Evolutionary conservation across 495 filamentous ascomycete genomes (phyloP), one percentile per base, ranked within the genome.

Genomic region (Penicillium lividum): DNA sequence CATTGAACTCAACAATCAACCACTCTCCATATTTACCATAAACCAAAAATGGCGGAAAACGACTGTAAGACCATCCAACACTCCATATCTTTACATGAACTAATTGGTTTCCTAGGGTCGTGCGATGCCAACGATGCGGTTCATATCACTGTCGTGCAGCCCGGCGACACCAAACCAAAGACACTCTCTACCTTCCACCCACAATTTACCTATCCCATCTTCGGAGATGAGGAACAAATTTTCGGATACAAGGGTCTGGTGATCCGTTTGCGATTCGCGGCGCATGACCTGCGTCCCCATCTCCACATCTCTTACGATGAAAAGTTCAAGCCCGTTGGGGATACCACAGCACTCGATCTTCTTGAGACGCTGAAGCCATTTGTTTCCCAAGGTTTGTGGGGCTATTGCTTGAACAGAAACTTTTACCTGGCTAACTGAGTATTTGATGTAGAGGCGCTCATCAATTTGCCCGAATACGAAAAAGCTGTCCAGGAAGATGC

Each of bases 161-260:
- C 88, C 1, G 73, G 76, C 11, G 69, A 80, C 7, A 67, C 77
- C 36, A 81, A 79, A 56, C 76, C 83, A 18, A 83, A 83, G 63
- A 83, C 81, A 4, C 64, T 89, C 31, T 77, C 80, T 18, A 81
- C 78, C 53, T 97, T 98, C 73, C 81, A 90, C 56, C 94, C 94
- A 2, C 82, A 82, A 64, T 94, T 93, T 71, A 97, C 92, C 18
- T 97, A 97, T 70, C 76, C 89, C 0, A 89, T 99, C 55, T 98
- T 97, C 65, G 93, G 92, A 66, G 87, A 97, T 15, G 86, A 91
- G 0, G 92, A 99, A 75, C 78, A 77, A 15, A 93, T 99, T 51
- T 93, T 97, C 61, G 94, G 94, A 25, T 96, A 98, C 74, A 85
- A 89, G 61, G 82, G 83, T 29, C 77, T 97, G 54, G 82, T 85